Evolutionary conservation across 2,329 filamentous ascomycete species (phyloP).

Genomic region (Emergomyces orientalis): DNA sequence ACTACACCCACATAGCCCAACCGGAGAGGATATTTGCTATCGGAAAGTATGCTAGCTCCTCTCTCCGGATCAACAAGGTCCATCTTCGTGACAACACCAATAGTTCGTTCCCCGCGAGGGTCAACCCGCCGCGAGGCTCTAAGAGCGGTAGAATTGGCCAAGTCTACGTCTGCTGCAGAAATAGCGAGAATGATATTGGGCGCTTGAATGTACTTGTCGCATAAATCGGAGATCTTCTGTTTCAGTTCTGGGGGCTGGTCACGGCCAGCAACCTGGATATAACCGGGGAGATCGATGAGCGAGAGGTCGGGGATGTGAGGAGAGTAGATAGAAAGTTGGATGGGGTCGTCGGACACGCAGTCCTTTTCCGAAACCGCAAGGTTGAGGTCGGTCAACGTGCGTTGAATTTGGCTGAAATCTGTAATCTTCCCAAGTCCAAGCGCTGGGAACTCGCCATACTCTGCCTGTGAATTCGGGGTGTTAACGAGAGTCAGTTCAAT

Average conservation of each 20-base stretch:
- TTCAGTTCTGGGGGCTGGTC: conserved; percentile 88
- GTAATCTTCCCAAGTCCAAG: conserved; percentile 80
- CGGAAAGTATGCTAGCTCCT: conserved; percentile 67
- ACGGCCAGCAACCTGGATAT: conserved; percentile 88
- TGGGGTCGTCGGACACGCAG: conserved; percentile 93
- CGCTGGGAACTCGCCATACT: conserved; percentile 95
- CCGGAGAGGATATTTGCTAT: conserved; percentile 89
- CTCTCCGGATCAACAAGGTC: conserved; percentile 81
- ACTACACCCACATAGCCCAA: conserved; percentile 95
- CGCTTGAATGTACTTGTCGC: conserved; percentile 94
- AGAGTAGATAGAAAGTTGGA: conserved; percentile 90
- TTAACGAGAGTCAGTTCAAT: conserved; percentile 96
- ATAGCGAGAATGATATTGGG: conserved; percentile 97
- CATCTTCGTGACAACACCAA: conserved; percentile 99
- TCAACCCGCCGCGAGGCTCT: conserved; percentile 85
- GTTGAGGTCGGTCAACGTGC: conserved; percentile 90
- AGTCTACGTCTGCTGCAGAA: conserved; percentile 91
- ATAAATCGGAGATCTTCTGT: conserved; percentile 89
- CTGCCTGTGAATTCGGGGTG: conserved; percentile 72
- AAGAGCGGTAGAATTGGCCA: conserved; percentile 90
- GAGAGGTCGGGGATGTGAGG: conserved; percentile 92
- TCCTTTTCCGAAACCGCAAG: conserved; percentile 81
- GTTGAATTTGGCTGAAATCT: conserved; percentile 78
- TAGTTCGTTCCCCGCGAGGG: conserved; percentile 87
- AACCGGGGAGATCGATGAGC: conserved; percentile 90